These are phyloP conservation scores for Rheum nobile DNA, from an alignment of 148 eudicot species.

Conservation along the genomic window DNA sequence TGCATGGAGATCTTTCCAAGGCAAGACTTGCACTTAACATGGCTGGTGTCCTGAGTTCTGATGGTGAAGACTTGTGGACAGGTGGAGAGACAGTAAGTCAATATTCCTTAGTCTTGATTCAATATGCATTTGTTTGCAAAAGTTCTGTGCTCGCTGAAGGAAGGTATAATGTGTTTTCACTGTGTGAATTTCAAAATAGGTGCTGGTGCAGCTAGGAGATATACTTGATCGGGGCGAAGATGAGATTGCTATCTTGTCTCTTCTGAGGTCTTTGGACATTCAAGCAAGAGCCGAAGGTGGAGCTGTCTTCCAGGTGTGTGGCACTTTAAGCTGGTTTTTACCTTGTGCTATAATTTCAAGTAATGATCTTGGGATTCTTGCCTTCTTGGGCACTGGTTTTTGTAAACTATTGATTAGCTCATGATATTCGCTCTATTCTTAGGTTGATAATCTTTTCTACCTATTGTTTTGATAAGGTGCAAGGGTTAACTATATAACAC, in stretches of 20 bases:
- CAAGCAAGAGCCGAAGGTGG: conserved; percentile 87
- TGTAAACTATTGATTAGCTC: background rate
- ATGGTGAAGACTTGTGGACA: conserved; percentile 70
- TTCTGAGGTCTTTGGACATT: conserved; percentile 64
- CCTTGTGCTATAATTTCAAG: background rate
- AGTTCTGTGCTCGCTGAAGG: background rate
- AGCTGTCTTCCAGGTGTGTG: conserved; percentile 83
- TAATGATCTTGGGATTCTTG: too few species aligned
- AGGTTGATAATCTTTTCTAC: background rate
- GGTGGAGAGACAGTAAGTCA: conserved; percentile 74
- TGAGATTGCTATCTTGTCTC: conserved; percentile 88
- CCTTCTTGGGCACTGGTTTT: background rate
- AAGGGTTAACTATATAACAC: background rate
- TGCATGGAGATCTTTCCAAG: conserved; percentile 90
- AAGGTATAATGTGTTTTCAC: background rate
- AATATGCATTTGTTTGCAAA: background rate
- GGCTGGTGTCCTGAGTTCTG: conserved; percentile 86
- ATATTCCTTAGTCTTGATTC: background rate
- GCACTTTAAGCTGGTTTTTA: background rate
- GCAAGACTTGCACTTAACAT: conserved; percentile 80
- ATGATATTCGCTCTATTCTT: background rate
- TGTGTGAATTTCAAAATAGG: conserved; percentile 26
- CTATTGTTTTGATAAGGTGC: background rate
- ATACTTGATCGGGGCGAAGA: conserved; percentile 93
- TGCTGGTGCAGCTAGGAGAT: conserved; percentile 86